Evolutionary conservation across 73 alveolate species (phyloP).

Genomic region (Effrenium voratum): DNA sequence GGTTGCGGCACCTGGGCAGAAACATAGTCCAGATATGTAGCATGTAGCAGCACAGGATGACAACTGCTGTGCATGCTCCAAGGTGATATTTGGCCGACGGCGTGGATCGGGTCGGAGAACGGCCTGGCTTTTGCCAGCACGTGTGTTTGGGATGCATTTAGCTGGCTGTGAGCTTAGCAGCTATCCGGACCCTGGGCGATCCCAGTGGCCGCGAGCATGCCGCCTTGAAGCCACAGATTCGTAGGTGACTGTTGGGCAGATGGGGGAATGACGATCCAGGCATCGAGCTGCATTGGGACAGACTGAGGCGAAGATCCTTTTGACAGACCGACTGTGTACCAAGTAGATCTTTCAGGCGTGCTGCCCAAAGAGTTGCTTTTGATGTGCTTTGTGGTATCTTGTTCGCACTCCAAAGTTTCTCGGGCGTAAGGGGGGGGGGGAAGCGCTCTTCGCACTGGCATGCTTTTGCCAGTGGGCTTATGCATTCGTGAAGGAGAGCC

Average conservation of each 20-base stretch:
- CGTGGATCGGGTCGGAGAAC: neutral
- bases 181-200: too few species aligned
- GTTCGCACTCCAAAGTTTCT: too few species aligned
- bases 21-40: neutral
- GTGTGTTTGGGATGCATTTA: neutral
- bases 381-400: too few species aligned
- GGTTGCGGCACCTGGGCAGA: neutral
- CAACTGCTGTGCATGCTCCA: neutral
- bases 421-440: too few species aligned
- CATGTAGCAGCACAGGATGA: neutral
- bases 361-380: neutral
- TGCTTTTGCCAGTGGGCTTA: too few species aligned
- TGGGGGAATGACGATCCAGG: too few species aligned
- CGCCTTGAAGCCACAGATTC: too few species aligned
- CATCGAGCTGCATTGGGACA: neutral
- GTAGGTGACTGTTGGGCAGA: too few species aligned
- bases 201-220: too few species aligned
- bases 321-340: neutral
- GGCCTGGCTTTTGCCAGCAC: neutral
- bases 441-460: too few species aligned
- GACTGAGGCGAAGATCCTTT: neutral
- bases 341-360: neutral
- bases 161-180: neutral
- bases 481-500: too few species aligned
- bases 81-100: conserved; percentile 14